These are phyloP conservation scores for Tympanopsis confertula DNA, from an alignment of 2,329 filamentous ascomycete species.

Conservation along the genomic window DNA sequence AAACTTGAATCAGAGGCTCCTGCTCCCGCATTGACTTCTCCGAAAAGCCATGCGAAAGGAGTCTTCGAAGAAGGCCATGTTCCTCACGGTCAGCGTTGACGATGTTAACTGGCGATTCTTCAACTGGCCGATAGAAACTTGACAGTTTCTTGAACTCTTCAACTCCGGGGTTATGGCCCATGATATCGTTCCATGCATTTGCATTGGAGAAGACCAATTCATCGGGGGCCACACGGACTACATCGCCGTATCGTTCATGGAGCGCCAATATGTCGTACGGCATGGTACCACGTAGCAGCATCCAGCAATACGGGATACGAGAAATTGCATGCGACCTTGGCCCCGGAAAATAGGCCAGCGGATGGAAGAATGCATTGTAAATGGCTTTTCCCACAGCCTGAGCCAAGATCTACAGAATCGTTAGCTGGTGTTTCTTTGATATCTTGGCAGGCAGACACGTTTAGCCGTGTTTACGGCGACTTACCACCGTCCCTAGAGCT, in stretches of 20 bases:
- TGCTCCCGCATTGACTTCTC: background rate
- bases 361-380: background rate
- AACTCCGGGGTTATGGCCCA: constrained; percentile 3
- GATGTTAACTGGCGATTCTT: constrained; percentile 5
- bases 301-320: background rate
- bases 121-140: constrained; percentile 1
- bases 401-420: too few species aligned
- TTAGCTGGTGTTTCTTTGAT: too few species aligned
- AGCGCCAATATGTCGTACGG: background rate
- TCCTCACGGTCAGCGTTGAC: constrained; percentile 4
- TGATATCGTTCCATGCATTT: background rate
- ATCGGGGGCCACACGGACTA: background rate
- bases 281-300: background rate
- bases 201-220: background rate
- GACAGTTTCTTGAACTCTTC: constrained; percentile 7
- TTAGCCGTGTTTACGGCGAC: too few species aligned
- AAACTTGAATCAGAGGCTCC: background rate
- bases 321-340: background rate
- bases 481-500: too few species aligned
- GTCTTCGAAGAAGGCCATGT: background rate
- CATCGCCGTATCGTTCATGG: background rate
- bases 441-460: too few species aligned
- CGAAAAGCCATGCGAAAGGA: background rate
- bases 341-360: background rate
- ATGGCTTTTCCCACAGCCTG: too few species aligned